Base-by-base conservation (phyloP, 192 early-diverging fungal species). In the Phycomyces nitens region DNA sequence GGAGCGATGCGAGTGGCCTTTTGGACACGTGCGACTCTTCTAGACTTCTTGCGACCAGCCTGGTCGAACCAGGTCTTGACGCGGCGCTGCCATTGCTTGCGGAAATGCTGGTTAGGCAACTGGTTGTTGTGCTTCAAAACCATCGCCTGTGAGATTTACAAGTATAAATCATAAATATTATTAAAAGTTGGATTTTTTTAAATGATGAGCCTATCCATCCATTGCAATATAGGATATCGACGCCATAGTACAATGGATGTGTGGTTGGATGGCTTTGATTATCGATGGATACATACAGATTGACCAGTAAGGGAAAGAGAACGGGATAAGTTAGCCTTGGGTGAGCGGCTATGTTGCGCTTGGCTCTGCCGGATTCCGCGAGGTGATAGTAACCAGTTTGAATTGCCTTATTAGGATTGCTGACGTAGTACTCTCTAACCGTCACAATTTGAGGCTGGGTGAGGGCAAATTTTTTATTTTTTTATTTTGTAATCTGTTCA, bases 41-140 rank as follows among this genome's bases (percentile, higher is more conserved):
- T 82, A 72, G 88, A 81, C 83, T 92, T 90, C 91, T 98, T 98
- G 73, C 88, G 87, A 69, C 92, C 92, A 70, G 94, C 90, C 81
- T 94, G 96, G 84, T 97, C 88, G 85, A 99, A 99, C 94, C 94
- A 97, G 70, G 94, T 97, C 83, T 89, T 91, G 64, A 99, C 94
- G 74, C 92, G 93, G 69, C 81, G 73, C 78, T 97, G 91, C 95
- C 95, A 96, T 83, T 95, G 90, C 89, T 97, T 97, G 81, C 88
- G 97, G 90, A 97, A 94, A 80, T 99, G 97, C 72, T 82, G 79
- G 80, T 93, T 94, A 73, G 94, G 92, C 77, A 97, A 79, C 71
- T 88, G 83, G 79, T 94, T 93, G 88, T 95, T 97, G 86, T 94
- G 92, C 85, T 89, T 94, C 89, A 92, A 71, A 65, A 71, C 69